These are phyloP conservation scores for Pseudomicrostroma phylloplanum DNA, from an alignment of 1,284 basidiomycete species.

Conservation along the genomic window DNA sequence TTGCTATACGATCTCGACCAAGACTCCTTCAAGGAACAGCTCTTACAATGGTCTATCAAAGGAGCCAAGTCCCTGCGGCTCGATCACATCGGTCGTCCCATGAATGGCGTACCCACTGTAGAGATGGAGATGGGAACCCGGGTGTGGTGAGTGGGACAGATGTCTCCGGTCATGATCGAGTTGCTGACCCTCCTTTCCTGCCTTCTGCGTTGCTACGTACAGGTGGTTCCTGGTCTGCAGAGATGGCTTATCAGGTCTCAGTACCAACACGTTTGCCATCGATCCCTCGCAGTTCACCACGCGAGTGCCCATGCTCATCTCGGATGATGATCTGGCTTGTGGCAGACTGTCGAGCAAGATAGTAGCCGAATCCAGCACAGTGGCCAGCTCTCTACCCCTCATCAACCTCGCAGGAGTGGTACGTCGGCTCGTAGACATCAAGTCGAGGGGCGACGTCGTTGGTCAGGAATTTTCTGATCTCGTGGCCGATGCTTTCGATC, in stretches of 20 bases:
- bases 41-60: not conserved
- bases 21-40: not conserved
- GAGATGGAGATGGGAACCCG: not conserved
- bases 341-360: not conserved
- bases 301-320: slow-evolving; percentile 4
- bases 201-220: no score
- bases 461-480: not conserved
- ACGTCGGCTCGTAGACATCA: not conserved
- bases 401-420: slow-evolving; percentile 1
- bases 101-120: not conserved
- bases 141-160: not conserved
- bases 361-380: not conserved
- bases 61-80: not conserved
- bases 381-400: not conserved
- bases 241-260: not conserved
- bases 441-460: not conserved
- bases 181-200: no score
- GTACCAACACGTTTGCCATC: not conserved
- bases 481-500: slow-evolving; percentile 2
- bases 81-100: not conserved
- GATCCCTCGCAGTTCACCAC: not conserved
- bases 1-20: slow-evolving; percentile 4
- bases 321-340: not conserved
- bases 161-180: no score
- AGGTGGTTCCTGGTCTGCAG: slow-evolving; percentile 1